Base-by-base conservation (phyloP, 192 early-diverging fungal genomes). In the Powellomyces hirtus region DNA sequence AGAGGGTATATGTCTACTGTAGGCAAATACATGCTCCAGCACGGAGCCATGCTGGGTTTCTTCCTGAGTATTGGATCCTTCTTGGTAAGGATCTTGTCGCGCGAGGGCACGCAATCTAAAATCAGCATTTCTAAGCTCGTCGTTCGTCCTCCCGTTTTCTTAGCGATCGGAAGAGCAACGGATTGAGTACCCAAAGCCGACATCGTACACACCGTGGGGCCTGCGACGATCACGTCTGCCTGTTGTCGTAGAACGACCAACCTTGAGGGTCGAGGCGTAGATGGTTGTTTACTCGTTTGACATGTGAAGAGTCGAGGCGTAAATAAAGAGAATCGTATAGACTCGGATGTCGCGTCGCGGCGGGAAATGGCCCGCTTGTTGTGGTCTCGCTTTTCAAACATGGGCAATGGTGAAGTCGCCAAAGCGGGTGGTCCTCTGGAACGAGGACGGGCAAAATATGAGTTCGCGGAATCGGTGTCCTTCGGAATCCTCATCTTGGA, bases 31-130 rank as follows among this genome's bases (percentile, higher is more conserved):
- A 73, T 73, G 71, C 64, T 73, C 11, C 71, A 73, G 53, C 71
- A 73, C 58, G 71, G 71, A 36, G 64, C 64, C 58, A 73, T 73
- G 71, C 59, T 73, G 16, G 71, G 71, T 11, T 66, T 73, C 45
- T 73, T 73, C 44, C 50, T 73, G 22, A 60, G 56, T 60, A 70
- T 70, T 37, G 68, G 68, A 18, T 24, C 67, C 4, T 60, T 69
- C 30, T 26, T 69, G 67, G 67, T 69, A 44, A 7, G 65, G 7
- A 58, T 1, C 52, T 8, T 16, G 10, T 7, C 52, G 10, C 8
- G 52, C n/a, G 10, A n/a, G n/a, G 27, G 8, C 52, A 53, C 52
- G 18, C 52, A 53, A 22, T 22, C n/a, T 53, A 24, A 53, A 24
- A 22, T 37, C 33, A 7, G 20, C 11, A 14, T 0, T 29, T 16